Base-by-base conservation (phyloP, 768 basidiomycete genomes). In the Boletus rubescentipes region DNA sequence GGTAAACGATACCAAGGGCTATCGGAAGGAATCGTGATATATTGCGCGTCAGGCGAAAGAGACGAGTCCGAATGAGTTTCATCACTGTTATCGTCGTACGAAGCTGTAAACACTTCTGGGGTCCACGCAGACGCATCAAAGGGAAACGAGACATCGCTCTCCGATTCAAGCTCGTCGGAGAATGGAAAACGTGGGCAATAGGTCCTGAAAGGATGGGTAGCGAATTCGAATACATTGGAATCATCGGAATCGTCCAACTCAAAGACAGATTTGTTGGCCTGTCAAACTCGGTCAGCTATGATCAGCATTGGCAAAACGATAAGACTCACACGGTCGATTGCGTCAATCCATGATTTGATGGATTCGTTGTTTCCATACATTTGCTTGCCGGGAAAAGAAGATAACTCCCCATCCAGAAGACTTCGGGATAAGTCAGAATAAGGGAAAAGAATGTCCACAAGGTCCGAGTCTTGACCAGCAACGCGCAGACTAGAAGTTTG, bases 1-100 rank as follows among this genome's bases (percentile, higher is more conserved):
- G 71, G 68, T 31, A 53, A 61, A 21, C 61, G 67, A 55, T 73
- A 74, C 68, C 76, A 78, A 4, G 72, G 72, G 38, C 71, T 78
- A 46, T 71, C 71, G 32, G 58, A 64, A 11, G 72, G 67, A 43
- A 79, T 76, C 46, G 63, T 68, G 45, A 78, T 62, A 41, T 74
- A 73, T 58, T 79, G 77, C 4, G 66, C 70, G 41, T 69, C 67
- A 23, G 63, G 63, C 35, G 69, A 61, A 15, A 49, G 35, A 18
- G 59, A 54, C 9, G 61, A 63, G 4, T 49, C 61, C 8, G 63
- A 60, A 32, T 3, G 46, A 51, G 54, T 60, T 29, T 62, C 64
- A 21, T 64, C 70, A 15, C 61, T 62, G 32, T 61, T 58, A 23
- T 61, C 59, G 18, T 57, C 50, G 41, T 54, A 63, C n/a, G 50